Base-by-base conservation (phyloP, 2,329 filamentous ascomycete species). In the Penicillium sp. region DNA sequence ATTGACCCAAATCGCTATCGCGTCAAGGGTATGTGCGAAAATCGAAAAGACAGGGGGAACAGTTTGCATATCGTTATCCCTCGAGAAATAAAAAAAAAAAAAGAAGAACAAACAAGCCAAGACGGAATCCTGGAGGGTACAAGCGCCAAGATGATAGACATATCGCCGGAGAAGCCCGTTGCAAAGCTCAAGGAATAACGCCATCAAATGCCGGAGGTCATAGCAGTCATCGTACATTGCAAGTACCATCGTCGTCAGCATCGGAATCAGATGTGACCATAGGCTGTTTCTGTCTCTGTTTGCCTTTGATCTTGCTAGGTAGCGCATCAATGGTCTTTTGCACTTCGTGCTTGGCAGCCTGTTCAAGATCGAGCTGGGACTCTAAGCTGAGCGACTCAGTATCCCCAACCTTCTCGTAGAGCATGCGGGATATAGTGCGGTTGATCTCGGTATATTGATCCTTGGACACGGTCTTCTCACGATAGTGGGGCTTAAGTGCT, bases 401-500 rank as follows among this genome's bases (percentile, higher is more conserved):
- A 25, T 74, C 73, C 4, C 74, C 75, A 17, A 80, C 75, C 32
- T 72, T 71, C 20, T 82, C 88, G 67, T 98, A 98, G 43, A 98
- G 73, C 69, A 84, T 86, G 42, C 88, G 84, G 28, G 88, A 96
- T 21, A 97, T 83, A 45, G 86, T 84, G 47, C 89, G 83, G 62
- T 97, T 97, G 67, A 97, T 95, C 41, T 81, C 81, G 2, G 87
- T 91, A 64, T 94, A 98, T 65, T 96, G 85, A 44, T 95, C 87
- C 53, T 89, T 87, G 13, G 83, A 88, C 47, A 97, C 77, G 48
- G 84, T 79, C 54, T 85, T 83, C 28, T 84, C 84, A 47, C 83
- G 79, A 74, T 91, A 97, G 51, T 88, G 79, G 20, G 90, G 88
- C 53, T 87, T 86, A 29, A 98, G 73, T 4, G 86, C 87, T 28